phyloP scores from a whole-genome alignment of 192 early-diverging fungal species.

The Coemansia sp. region DNA sequence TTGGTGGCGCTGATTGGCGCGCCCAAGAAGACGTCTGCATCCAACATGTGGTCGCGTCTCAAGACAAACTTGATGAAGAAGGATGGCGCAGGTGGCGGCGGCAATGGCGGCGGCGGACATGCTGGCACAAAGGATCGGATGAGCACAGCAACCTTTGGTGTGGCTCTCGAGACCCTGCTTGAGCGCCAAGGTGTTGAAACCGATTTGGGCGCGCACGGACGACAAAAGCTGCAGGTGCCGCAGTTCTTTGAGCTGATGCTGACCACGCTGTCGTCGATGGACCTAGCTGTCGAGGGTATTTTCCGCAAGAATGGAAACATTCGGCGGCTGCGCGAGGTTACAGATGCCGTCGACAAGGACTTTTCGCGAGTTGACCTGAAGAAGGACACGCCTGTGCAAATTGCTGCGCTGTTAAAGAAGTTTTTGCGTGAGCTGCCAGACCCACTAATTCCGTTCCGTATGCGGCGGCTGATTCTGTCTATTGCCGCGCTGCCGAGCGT shows the following conservation, averaged over 20 bases:
- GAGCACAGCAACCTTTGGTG: constrained; percentile 85
- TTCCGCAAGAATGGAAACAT: constrained; percentile 99
- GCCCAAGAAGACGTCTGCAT: constrained; percentile 60
- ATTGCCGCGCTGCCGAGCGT: constrained; percentile 66
- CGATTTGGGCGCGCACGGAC: constrained; percentile 61
- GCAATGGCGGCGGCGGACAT: constrained; percentile 5
- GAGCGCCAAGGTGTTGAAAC: constrained; percentile 83
- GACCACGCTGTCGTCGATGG: constrained; percentile 64
- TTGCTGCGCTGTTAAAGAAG: constrained; percentile 94
- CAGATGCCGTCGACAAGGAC: constrained; percentile 83
- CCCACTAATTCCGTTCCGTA: constrained; percentile 85
- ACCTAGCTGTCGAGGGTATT: constrained; percentile 86
- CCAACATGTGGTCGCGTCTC: constrained; percentile 70
- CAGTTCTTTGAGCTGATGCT: constrained; percentile 83
- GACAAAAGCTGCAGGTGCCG: constrained; percentile 71
- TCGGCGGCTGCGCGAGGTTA: constrained; percentile 77
- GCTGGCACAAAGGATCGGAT: constrained; percentile 41
- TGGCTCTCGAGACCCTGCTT: constrained; percentile 78
- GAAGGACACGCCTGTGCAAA: constrained; percentile 79
- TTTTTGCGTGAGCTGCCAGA: constrained; percentile 95
- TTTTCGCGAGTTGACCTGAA: constrained; percentile 66
- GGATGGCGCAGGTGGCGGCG: constrained; percentile 28
- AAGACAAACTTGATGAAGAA: constrained; percentile 63
- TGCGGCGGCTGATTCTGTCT: constrained; percentile 80
- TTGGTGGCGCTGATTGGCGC: constrained; percentile 73